Evolutionary conservation across 75 land plant species (phyloP).

Genomic region (Picea sitchensis): DNA sequence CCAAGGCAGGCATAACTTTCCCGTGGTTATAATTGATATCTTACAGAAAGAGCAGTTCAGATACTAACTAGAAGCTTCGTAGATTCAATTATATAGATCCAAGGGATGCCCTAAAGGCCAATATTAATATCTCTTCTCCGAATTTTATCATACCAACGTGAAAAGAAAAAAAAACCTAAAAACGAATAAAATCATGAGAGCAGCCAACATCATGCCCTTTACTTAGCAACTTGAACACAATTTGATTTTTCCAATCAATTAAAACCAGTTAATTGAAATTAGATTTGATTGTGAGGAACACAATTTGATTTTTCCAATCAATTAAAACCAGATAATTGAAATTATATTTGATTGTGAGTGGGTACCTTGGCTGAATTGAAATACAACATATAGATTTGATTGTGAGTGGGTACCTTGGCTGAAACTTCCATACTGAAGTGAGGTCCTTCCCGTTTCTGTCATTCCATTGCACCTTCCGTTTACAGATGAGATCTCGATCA

Average conservation of each 20-base stretch:
- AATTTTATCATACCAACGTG: not conserved
- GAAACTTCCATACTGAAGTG: conserved; percentile 5
- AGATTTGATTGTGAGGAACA: not conserved
- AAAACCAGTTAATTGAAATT: not conserved
- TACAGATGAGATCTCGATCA: not conserved
- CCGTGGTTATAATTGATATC: not conserved
- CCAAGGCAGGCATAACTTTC: too few relatives aligned
- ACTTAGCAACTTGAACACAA: not conserved
- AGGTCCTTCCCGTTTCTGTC: conserved; percentile 5
- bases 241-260: not conserved
- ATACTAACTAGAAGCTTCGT: not conserved
- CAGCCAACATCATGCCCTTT: not conserved
- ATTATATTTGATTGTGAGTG: not conserved
- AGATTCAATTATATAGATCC: not conserved
- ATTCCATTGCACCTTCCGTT: conserved; percentile 8
- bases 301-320: too few relatives aligned
- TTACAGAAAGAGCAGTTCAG: not conserved
- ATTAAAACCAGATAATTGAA: too few relatives aligned
- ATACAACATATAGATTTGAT: not conserved
- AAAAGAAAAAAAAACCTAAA: not conserved
- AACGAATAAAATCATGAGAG: not conserved
- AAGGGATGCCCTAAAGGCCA: not conserved
- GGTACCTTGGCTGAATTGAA: not conserved
- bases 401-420: not conserved
- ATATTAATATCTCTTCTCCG: not conserved